These are phyloP conservation scores for Tetraselmis chui DNA, from an alignment of 139 green algal genomes.

Conservation along the genomic window DNA sequence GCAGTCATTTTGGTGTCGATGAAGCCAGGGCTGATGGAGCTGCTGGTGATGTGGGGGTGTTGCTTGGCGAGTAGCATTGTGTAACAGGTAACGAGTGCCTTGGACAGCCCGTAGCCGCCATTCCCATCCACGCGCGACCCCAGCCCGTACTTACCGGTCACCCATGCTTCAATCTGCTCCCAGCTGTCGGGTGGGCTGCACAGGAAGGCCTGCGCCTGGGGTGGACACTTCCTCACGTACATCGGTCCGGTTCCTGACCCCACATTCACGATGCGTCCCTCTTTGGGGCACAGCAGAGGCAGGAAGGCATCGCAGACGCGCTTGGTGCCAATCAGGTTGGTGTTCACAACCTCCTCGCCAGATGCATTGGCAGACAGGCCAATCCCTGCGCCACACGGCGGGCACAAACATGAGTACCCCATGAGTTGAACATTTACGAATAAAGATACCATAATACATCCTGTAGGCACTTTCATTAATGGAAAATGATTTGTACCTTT, in stretches of 20 bases:
- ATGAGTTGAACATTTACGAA: no score
- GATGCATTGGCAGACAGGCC: neutral
- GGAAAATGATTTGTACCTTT: no score
- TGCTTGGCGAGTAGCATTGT: conserved; percentile 1
- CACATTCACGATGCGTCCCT: conserved; percentile 2
- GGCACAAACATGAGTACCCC: neutral
- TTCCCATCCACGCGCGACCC: neutral
- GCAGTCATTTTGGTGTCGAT: neutral
- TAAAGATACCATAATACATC: no score
- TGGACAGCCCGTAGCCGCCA: neutral
- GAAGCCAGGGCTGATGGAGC: neutral
- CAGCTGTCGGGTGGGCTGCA: neutral
- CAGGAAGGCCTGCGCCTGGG: neutral
- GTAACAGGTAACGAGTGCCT: neutral
- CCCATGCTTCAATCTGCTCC: neutral
- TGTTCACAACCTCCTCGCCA: neutral
- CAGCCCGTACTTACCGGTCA: neutral
- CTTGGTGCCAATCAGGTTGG: neutral
- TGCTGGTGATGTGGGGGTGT: neutral
- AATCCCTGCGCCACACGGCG: neutral
- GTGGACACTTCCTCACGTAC: neutral
- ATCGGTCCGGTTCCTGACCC: neutral
- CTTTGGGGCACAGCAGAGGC: neutral
- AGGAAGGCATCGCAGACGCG: neutral
- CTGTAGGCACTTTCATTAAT: no score